Base-by-base conservation (phyloP, 345 rosid genomes). In the Murraya paniculata region DNA sequence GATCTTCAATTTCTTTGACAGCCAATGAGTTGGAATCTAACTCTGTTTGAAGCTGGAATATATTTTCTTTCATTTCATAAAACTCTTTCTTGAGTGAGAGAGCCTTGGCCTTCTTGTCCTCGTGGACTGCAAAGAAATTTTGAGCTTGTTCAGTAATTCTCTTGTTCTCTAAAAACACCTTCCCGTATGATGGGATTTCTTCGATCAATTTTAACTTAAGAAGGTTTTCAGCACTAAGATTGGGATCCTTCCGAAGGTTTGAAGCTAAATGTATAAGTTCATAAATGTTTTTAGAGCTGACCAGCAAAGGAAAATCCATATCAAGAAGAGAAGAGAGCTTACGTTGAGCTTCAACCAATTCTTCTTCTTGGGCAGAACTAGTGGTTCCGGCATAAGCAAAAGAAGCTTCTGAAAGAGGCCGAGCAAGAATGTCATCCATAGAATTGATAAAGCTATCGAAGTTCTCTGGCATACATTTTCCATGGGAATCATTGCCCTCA, bases 391-490 rank as follows among this genome's bases (percentile, higher is more conserved):
- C 76, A 75, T 62, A 31, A 25, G 80, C 28, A 39, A 60, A 65
- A 7, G 41, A 77, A 69, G 9, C 48, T 72, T 83, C 84, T 50
- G 84, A 38, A 30, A 82, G 70, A 61, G 90, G 91, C 77, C 84
- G 87, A 58, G 80, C 75, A 57, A 93, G 89, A 71, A 90, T 88
- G 61, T 81, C 90, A 62, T 89, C 92, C 68, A 93, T 80, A 27
- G 93, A 84, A 81, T 78, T 81, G 7, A 93, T 89, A 76, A 88
- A 93, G 81, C 72, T 84, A 76, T 91, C 94, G 60, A 93, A 93
- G 77, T 91, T 91, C 72, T 79, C 91, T 9, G 89, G 87, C 73
- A 86, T 84, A 27, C 79, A 65, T 30, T 82, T 83, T n/a, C 59
- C 71, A 35, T 72, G 68, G 13, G 80, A 61, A 65, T 86, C 84